Conservation (phyloP, 352 stramenopile genomes). For the Globisporangium recalcitrans region DNA sequence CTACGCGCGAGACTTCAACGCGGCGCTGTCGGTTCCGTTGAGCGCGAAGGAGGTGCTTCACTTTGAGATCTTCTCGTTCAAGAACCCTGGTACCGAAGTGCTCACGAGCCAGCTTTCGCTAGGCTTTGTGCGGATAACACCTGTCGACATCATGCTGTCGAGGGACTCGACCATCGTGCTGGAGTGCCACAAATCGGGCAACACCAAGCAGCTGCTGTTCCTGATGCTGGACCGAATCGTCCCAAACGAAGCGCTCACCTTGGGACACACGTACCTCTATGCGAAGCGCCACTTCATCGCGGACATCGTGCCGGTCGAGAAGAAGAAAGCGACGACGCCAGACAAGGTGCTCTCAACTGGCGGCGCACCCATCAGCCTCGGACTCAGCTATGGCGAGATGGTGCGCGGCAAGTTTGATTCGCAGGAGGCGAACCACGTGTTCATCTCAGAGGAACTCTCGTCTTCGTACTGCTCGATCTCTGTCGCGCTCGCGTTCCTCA, state of each 20-base stretch:
- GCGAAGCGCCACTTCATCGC: constrained; percentile 77
- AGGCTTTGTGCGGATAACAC: constrained; percentile 68
- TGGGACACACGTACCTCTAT: constrained; percentile 76
- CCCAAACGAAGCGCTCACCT: constrained; percentile 51
- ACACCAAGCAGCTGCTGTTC: constrained; percentile 58
- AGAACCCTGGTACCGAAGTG: constrained; percentile 48
- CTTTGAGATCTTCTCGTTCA: constrained; percentile 72
- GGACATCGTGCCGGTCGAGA: constrained; percentile 59
- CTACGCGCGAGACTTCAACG: constrained; percentile 75
- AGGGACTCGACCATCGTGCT: constrained; percentile 69
- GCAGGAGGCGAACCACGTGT: constrained; percentile 54
- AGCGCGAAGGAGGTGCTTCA: constrained; percentile 63
- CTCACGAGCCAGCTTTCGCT: constrained; percentile 62
- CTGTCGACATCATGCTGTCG: constrained; percentile 69
- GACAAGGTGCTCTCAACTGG: constrained; percentile 23
- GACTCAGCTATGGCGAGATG: constrained; percentile 56
- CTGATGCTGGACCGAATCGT: constrained; percentile 73
- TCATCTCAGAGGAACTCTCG: constrained; percentile 80
- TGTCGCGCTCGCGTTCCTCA: constrained; percentile 74
- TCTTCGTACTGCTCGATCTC: constrained; percentile 79
- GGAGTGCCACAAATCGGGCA: constrained; percentile 47
- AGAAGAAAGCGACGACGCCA: constrained; percentile 24
- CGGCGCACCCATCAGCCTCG: constrained; percentile 18
- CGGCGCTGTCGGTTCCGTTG: constrained; percentile 61
- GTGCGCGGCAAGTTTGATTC: constrained; percentile 49